These are phyloP conservation scores for Earliella scabrosa DNA, from an alignment of 1,284 basidiomycete species.

Conservation along the genomic window DNA sequence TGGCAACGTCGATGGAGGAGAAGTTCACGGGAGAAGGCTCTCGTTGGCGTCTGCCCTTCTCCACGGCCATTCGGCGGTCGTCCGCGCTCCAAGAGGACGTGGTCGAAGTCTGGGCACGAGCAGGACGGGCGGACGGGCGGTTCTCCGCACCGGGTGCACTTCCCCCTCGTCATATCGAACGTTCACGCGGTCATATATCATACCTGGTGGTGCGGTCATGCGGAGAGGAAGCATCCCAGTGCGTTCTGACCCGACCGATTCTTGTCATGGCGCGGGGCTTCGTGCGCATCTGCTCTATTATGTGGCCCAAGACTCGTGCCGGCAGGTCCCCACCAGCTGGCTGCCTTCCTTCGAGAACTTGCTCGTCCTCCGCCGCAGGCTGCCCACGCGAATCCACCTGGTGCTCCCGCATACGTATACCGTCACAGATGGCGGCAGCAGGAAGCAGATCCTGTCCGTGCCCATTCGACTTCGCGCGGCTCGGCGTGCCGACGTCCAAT, in stretches of 20 bases:
- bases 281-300: background rate
- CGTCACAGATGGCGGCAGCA: too few relatives aligned
- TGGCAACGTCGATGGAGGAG: background rate
- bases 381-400: background rate
- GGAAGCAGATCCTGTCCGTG: too few relatives aligned
- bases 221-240: background rate
- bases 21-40: conserved; percentile 5
- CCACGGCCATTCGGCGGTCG: background rate
- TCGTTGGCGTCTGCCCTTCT: background rate
- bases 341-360: too few relatives aligned
- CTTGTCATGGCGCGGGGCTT: background rate
- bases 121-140: background rate
- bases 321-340: background rate
- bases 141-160: background rate
- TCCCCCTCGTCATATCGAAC: background rate
- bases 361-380: background rate
- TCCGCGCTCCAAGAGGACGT: background rate
- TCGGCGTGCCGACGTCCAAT: background rate
- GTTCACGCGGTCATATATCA: background rate
- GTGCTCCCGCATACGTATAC: too few relatives aligned
- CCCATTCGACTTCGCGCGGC: background rate
- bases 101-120: background rate
- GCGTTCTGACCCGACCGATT: background rate
- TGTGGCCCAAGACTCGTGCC: background rate
- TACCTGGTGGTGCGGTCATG: background rate